Percentiles rank a stretch among this genome's conserved stretches.
Conservation (phyloP, 202 grass and related monocot species). For the Zizania palustris region DNA sequence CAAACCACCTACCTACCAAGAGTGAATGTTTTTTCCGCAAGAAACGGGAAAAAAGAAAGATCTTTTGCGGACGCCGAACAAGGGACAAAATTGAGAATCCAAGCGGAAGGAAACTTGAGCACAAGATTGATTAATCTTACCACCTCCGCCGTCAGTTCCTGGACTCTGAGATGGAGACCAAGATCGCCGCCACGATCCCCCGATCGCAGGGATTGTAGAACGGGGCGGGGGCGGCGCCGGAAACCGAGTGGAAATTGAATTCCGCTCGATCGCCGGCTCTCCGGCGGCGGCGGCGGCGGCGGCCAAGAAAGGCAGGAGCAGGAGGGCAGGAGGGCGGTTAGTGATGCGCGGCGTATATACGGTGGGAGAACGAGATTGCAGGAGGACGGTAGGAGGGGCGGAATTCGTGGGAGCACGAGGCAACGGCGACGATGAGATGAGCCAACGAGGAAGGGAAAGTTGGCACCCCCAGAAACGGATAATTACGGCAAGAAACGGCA, state of each 20-base stretch:
- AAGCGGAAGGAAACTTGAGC: background rate
- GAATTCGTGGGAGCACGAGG: slow-evolving; percentile 50
- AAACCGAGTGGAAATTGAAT: background rate
- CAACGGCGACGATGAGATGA: slow-evolving; percentile 22
- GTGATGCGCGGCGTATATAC: slow-evolving; percentile 9
- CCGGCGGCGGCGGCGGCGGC: slow-evolving; percentile 10
- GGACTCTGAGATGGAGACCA: background rate
- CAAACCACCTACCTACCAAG: slow-evolving; percentile 10
- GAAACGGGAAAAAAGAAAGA: background rate
- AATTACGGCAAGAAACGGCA: background rate
- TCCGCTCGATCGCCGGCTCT: background rate
- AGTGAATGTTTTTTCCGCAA: background rate
- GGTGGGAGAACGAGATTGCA: background rate
- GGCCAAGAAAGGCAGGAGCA: background rate
- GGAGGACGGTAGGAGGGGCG: slow-evolving; percentile 39
- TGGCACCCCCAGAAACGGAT: too few relatives aligned
- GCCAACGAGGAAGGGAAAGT: slow-evolving; percentile 30
- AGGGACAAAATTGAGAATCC: background rate
- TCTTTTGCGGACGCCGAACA: background rate
- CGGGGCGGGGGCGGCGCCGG: background rate
- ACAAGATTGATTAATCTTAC: slow-evolving; percentile 21
- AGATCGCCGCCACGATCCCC: background rate
- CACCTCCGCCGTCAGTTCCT: background rate
- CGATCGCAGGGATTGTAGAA: background rate
- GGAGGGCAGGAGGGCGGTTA: background rate